phyloP scores from a whole-genome alignment of 2,329 filamentous ascomycete species.

The Proliferodiscus dingleyae region DNA sequence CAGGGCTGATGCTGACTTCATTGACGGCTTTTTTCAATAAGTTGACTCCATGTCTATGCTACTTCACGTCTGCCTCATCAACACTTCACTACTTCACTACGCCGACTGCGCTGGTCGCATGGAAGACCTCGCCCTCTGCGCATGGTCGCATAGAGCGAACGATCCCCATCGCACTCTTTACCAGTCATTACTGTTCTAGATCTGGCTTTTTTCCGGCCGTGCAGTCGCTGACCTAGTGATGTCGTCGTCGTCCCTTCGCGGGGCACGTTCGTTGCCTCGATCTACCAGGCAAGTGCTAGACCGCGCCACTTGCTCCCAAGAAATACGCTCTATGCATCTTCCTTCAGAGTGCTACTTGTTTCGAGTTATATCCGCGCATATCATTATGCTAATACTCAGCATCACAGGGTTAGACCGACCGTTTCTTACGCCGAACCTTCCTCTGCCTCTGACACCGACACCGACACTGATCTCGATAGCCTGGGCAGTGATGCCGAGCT shows the following conservation, averaged over 20 bases:
- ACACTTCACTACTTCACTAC: background rate
- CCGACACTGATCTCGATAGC: constrained; percentile 1
- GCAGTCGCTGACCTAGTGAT: background rate
- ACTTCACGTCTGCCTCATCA: background rate
- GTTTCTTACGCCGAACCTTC: constrained; percentile 27
- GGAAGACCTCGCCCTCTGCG: background rate
- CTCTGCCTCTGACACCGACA: too few species aligned
- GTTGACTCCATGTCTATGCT: background rate
- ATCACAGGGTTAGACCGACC: constrained; percentile 20
- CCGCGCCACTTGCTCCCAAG: background rate
- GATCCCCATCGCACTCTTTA: background rate
- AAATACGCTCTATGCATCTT: background rate
- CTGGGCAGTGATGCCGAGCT: background rate
- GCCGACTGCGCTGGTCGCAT: background rate
- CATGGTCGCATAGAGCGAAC: background rate
- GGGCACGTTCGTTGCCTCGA: background rate
- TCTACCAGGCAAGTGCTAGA: background rate
- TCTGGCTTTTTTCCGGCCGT: background rate
- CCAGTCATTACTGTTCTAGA: background rate
- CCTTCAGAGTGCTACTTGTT: background rate
- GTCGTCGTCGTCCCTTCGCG: background rate
- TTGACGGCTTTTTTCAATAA: background rate
- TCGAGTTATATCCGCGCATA: background rate
- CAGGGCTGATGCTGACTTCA: background rate
- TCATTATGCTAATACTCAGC: background rate